Evolutionary conservation across 192 early-diverging fungal species (phyloP).

Genomic region (Mortierella hygrophila): DNA sequence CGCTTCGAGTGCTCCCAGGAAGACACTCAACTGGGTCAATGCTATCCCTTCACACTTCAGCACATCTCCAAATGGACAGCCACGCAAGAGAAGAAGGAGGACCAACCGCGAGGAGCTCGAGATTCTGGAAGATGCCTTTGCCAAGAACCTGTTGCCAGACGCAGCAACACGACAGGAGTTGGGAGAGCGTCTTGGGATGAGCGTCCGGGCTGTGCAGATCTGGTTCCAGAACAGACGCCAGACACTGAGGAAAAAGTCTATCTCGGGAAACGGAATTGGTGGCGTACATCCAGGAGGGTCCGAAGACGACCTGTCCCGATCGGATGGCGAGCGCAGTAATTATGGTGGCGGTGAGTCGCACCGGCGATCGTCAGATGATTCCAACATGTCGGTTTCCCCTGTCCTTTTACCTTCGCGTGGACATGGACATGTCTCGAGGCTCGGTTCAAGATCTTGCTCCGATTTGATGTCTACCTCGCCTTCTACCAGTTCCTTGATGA

Average conservation of each 20-base stretch:
- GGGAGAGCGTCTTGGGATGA: slow-evolving; percentile 76
- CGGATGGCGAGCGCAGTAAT: background rate
- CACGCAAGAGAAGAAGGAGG: slow-evolving; percentile 51
- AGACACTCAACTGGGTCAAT: slow-evolving; percentile 55
- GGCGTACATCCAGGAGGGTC: slow-evolving; percentile 14
- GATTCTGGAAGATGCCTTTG: slow-evolving; percentile 78
- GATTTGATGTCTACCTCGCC: slow-evolving; percentile 18
- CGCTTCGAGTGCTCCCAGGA: slow-evolving; percentile 24
- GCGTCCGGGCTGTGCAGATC: slow-evolving; percentile 78
- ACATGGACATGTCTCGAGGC: background rate
- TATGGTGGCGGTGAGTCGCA: slow-evolving; percentile 6
- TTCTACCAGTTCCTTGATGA: background rate
- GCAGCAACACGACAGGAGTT: slow-evolving; percentile 72
- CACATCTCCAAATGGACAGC: slow-evolving; percentile 30
- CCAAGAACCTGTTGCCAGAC: slow-evolving; percentile 77
- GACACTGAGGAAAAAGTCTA: slow-evolving; percentile 62
- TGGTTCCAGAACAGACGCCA: slow-evolving; percentile 91
- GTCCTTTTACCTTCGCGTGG: background rate
- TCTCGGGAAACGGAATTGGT: slow-evolving; percentile 7
- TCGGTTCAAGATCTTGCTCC: slow-evolving; percentile 19
- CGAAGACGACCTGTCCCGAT: slow-evolving; percentile 34
- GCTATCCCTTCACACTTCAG: slow-evolving; percentile 49
- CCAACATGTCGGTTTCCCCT: slow-evolving; percentile 21
- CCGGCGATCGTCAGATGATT: slow-evolving; percentile 31
- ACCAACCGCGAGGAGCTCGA: slow-evolving; percentile 75